These are phyloP conservation scores for Talaromyces wortmannii DNA, from an alignment of 495 filamentous ascomycete species.

Conservation along the genomic window DNA sequence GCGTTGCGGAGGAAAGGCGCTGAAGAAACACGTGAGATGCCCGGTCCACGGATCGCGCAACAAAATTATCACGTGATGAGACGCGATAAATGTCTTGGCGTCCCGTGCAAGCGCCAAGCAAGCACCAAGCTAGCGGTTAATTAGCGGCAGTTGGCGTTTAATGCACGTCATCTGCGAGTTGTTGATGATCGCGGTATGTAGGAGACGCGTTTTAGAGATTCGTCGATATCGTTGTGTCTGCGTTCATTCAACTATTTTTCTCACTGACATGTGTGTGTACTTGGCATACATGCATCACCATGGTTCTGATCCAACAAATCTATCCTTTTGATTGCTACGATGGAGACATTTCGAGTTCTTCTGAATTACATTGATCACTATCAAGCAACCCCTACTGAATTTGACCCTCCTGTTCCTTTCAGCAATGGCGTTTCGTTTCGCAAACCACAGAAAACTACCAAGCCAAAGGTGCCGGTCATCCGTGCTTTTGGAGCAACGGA, in stretches of 20 bases:
- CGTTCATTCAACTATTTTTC: no score
- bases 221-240: neutral
- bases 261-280: no score
- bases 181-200: neutral
- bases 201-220: neutral
- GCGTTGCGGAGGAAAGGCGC: no score
- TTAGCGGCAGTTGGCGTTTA: neutral
- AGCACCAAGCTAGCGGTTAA: neutral
- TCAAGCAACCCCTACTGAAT: constrained; percentile 64
- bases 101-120: no score
- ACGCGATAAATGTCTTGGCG: neutral
- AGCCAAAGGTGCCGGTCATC: constrained; percentile 76
- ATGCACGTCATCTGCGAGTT: neutral
- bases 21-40: no score
- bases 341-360: constrained; percentile 76
- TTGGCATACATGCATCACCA: neutral
- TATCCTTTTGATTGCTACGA: constrained; percentile 10
- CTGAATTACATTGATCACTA: constrained; percentile 96
- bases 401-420: constrained; percentile 71
- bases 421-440: constrained; percentile 29
- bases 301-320: neutral
- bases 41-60: no score
- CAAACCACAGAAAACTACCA: constrained; percentile 33
- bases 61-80: neutral
- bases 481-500: constrained; percentile 91